These are phyloP conservation scores for Exidia glandulosa DNA, from an alignment of 768 basidiomycete genomes.

Conservation along the genomic window DNA sequence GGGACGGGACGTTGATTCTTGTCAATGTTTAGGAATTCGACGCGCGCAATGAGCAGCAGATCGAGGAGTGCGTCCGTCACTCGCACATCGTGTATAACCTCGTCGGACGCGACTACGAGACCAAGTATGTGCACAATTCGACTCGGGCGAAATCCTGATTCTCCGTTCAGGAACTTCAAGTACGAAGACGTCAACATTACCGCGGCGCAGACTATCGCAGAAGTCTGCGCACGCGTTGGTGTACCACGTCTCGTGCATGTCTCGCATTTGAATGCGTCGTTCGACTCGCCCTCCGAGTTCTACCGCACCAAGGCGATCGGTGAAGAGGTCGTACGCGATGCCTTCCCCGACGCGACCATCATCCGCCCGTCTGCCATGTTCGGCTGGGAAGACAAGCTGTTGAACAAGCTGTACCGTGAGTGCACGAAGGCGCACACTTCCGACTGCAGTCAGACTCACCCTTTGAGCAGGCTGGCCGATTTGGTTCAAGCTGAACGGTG, in stretches of 20 bases:
- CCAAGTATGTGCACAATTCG: conserved; percentile 50
- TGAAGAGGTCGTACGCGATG: conserved; percentile 74
- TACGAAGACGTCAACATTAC: conserved; percentile 70
- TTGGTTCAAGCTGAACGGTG: conserved; percentile 89
- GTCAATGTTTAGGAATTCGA: conserved; percentile 75
- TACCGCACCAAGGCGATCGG: conserved; percentile 87
- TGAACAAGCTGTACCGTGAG: conserved; percentile 87
- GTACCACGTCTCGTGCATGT: conserved; percentile 86
- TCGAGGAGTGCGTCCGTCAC: conserved; percentile 86
- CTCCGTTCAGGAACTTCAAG: conserved; percentile 64
- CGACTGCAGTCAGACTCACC: too few relatives aligned
- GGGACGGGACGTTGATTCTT: not conserved
- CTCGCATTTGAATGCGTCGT: conserved; percentile 86
- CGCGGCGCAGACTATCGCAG: conserved; percentile 80
- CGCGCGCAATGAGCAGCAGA: conserved; percentile 78
- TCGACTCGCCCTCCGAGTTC: conserved; percentile 66
- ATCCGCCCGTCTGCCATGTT: conserved; percentile 77
- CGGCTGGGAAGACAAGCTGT: conserved; percentile 90
- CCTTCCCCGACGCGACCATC: conserved; percentile 79
- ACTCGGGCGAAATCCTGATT: not conserved
- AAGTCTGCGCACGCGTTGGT: conserved; percentile 61
- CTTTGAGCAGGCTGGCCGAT: conserved; percentile 65
- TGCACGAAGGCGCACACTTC: conserved; percentile 9
- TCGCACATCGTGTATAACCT: conserved; percentile 97
- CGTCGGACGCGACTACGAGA: conserved; percentile 87